phyloP scores from a whole-genome alignment of 139 green algal species.

The Closterium sp. region DNA sequence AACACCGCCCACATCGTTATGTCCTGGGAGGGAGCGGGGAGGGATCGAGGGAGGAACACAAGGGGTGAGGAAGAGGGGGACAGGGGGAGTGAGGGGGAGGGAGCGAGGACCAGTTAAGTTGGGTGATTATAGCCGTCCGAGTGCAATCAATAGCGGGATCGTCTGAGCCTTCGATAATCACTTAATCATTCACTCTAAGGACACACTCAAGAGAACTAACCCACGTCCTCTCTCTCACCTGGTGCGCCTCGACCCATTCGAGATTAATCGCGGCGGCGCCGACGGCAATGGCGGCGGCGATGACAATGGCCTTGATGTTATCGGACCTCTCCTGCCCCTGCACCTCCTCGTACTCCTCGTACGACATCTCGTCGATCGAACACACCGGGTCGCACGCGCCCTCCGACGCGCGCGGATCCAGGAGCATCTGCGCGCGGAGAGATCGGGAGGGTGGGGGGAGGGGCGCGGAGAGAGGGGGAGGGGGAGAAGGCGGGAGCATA shows the following conservation, averaged over 20 bases:
- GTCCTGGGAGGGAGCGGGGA: neutral
- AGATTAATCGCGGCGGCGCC: constrained; percentile 51
- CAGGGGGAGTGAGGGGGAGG: no score
- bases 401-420: neutral
- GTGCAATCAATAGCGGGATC: no score
- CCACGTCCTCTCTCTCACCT: constrained; percentile 39
- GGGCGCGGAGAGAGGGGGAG: no score
- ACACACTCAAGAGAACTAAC: no score
- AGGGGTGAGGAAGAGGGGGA: neutral
- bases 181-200: no score
- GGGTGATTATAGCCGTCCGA: no score
- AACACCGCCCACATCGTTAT: constrained; percentile 56
- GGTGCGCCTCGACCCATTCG: constrained; percentile 58
- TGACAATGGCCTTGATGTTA: constrained; percentile 57
- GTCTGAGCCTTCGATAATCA: no score
- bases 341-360: constrained; percentile 28
- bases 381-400: constrained; percentile 36
- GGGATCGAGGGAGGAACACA: neutral
- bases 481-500: no score
- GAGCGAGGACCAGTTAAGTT: no score
- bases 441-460: neutral
- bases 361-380: constrained; percentile 36
- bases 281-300: constrained; percentile 49
- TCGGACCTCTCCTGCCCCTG: constrained; percentile 38
- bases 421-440: neutral